phyloP scores from a whole-genome alignment of 257 asterid genomes.

The Schizonepeta tenuifolia region DNA sequence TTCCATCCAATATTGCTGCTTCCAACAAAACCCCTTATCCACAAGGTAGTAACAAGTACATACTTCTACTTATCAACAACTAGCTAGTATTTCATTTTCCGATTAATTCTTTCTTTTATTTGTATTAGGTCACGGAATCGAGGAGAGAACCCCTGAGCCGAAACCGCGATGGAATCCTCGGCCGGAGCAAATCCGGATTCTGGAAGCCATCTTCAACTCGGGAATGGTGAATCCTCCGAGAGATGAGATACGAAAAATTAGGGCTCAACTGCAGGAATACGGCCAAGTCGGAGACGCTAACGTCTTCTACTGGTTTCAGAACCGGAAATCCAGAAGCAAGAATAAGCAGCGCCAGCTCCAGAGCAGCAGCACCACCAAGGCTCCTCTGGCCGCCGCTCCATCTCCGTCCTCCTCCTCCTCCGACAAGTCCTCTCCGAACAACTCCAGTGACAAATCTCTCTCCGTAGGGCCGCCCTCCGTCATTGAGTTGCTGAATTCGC shows the following conservation, averaged over 20 bases:
- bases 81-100: neutral
- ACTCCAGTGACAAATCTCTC: conserved; percentile 50
- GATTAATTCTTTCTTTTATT: too few species aligned
- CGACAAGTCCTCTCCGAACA: conserved; percentile 56
- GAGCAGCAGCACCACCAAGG: conserved; percentile 38
- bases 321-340: conserved; percentile 91
- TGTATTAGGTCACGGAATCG: conserved; percentile 44
- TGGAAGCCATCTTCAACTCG: conserved; percentile 88
- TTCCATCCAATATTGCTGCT: conserved; percentile 11
- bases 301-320: conserved; percentile 98
- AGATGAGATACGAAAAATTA: conserved; percentile 84
- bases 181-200: conserved; percentile 90
- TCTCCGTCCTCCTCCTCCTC: conserved; percentile 63
- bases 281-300: conserved; percentile 98
- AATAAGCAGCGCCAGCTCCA: conserved; percentile 81
- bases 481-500: conserved; percentile 58
- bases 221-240: conserved; percentile 97
- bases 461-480: conserved; percentile 46
- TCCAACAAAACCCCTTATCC: conserved; percentile 39
- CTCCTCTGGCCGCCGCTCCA: conserved; percentile 31
- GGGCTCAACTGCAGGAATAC: conserved; percentile 82
- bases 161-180: conserved; percentile 95
- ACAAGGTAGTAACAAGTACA: conserved; percentile 41
- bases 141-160: conserved; percentile 92
- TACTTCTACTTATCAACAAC: neutral